Conservation (phyloP, 176 grass and related monocot genomes). For the Panicum miliaceum region DNA sequence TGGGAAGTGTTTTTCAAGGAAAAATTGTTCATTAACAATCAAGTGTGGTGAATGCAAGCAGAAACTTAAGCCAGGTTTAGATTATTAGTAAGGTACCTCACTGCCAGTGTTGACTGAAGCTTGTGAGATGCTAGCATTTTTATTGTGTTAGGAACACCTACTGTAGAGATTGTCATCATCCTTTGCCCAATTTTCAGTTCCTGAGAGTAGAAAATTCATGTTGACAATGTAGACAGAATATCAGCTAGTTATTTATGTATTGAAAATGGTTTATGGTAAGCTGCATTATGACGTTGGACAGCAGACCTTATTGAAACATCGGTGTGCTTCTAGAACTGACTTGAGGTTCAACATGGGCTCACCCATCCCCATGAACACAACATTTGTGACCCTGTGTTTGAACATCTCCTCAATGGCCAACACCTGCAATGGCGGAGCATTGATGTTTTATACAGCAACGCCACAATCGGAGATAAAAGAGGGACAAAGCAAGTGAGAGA, state of each 20-base stretch:
- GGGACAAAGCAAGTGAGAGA: neutral
- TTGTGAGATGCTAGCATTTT: constrained; percentile 86
- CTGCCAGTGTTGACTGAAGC: constrained; percentile 93
- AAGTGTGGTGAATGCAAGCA: neutral
- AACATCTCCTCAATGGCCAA: constrained; percentile 84
- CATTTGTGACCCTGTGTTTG: constrained; percentile 91
- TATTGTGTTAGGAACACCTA: constrained; percentile 93
- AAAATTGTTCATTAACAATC: neutral
- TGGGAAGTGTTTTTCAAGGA: neutral
- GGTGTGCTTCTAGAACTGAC: constrained; percentile 85
- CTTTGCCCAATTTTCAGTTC: constrained; percentile 96
- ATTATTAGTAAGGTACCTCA: constrained; percentile 54
- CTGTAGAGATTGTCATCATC: constrained; percentile 99
- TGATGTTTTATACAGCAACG: neutral
- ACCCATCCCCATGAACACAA: constrained; percentile 99
- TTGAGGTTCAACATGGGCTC: constrained; percentile 97
- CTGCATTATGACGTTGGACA: neutral
- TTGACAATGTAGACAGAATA: neutral
- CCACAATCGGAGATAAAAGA: neutral
- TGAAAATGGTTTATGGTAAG: neutral
- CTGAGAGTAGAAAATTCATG: constrained; percentile 24
- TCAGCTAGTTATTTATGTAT: neutral
- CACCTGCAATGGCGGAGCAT: constrained; percentile 52
- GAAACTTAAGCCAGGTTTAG: neutral
- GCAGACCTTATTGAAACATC: constrained; percentile 81